Base-by-base conservation (phyloP, 176 grass and related monocot genomes). In the Olyra latifolia region DNA sequence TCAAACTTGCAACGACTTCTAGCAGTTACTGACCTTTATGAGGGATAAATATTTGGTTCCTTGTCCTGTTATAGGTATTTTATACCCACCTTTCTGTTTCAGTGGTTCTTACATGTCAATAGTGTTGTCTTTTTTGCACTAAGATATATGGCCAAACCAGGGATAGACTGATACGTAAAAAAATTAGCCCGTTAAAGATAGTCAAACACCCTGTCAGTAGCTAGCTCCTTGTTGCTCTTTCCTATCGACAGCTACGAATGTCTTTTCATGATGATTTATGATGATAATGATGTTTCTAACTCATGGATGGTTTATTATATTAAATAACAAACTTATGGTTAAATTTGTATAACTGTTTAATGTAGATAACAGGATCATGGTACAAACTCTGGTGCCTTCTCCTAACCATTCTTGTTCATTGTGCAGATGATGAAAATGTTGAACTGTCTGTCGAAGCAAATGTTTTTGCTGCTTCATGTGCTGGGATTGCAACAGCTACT, bases 401-500 rank as follows among this genome's bases (percentile, higher is more conserved):
- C n/a, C 52, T 81, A 49, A 81, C 50, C 25, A 41, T 71, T 72
- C 20, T 17, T 80, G 25, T 79, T 76, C 19, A 62, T 74, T 49
- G 40, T 63, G 65, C 59, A 76, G 84, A 61, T 67, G 73, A 69
- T 82, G 62, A 80, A 62, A 75, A 72, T 64, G 62, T 69, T 49
- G 79, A 89, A 63, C 75, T 91, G 29, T 93, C 94, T 30, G 44
- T 94, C 23, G 66, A 88, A 69, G 78, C 84, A 76, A 93, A 97
- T 86, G 60, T 94, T 67, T 41, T 97, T 14, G 89, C 94, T 87
- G 94, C 94, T 53, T 83, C 85, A 29, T 92, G 89, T 71, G 89
- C 94, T 74, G 94, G 94, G 64, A 82, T 88, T 86, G 79, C 94
- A 89, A 93, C 94, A 80, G 84, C 91, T 78, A 72, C 80, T 78